phyloP scores from a whole-genome alignment of 768 basidiomycete genomes.

The Leccinum truebloodii region DNA sequence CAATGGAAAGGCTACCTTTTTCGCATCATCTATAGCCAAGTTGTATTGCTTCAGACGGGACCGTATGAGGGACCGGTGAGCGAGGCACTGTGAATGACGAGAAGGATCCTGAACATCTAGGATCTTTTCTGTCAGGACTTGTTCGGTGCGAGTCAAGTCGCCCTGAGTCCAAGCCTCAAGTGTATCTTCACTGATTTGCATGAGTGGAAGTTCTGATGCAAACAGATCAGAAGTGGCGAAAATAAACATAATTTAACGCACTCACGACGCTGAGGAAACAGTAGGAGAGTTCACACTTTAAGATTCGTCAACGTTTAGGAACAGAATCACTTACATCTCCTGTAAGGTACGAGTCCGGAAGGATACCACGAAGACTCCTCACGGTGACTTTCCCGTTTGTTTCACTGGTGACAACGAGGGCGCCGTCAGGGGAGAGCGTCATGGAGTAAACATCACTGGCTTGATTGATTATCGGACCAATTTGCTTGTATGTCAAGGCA shows the following conservation, averaged over 20 bases:
- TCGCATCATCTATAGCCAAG: slow-evolving; percentile 6
- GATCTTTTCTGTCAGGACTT: background rate
- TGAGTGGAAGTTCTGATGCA: background rate
- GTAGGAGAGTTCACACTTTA: no score
- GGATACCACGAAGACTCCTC: background rate
- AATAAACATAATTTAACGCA: rapidly evolving
- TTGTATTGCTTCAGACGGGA: background rate
- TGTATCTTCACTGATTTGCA: background rate
- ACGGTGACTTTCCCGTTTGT: background rate
- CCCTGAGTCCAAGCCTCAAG: slow-evolving; percentile 1
- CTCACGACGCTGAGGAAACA: background rate
- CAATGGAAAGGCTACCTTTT: no score
- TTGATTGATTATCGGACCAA: background rate
- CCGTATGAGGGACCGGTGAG: background rate
- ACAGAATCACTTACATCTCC: background rate
- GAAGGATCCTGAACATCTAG: no score
- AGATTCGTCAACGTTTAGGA: background rate
- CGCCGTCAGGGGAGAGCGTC: background rate
- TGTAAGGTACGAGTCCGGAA: background rate
- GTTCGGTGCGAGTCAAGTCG: background rate
- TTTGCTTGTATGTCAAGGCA: background rate
- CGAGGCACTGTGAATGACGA: background rate
- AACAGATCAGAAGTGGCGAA: background rate
- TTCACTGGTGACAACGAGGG: background rate
- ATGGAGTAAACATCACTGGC: background rate